phyloP scores from a whole-genome alignment of 805 yeast species.

The Hyphopichia homilentoma region DNA sequence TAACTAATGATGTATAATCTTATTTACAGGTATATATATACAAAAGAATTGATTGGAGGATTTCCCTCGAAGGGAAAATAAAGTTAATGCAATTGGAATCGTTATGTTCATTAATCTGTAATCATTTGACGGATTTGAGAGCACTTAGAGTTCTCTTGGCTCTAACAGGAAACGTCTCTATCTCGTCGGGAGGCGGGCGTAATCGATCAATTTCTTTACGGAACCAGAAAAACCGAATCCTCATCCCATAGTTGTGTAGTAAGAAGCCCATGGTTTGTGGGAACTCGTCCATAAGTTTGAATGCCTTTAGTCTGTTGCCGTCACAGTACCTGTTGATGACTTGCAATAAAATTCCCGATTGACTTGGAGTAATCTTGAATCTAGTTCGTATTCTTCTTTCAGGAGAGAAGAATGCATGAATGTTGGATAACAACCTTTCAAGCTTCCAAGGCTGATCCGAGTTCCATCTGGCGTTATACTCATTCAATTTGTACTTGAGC shows the following conservation, averaged over 20 bases:
- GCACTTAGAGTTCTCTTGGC: no score
- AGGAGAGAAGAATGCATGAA: constrained; percentile 29
- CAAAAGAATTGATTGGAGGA: constrained; percentile 4
- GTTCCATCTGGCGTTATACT: background rate
- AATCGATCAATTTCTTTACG: no score
- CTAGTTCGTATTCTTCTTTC: constrained; percentile 20
- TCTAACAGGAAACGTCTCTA: no score
- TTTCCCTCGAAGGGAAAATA: background rate
- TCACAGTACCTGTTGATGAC: constrained; percentile 14
- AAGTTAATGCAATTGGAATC: no score
- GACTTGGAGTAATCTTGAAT: constrained; percentile 18
- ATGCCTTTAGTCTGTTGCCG: constrained; percentile 17
- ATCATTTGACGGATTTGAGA: no score
- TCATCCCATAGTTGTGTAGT: no score
- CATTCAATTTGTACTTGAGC: background rate
- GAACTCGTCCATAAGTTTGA: constrained; percentile 26
- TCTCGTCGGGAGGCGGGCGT: no score
- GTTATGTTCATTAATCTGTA: no score
- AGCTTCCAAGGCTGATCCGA: constrained; percentile 7
- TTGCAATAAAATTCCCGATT: constrained; percentile 13
- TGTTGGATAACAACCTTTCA: constrained; percentile 13
- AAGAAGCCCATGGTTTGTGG: constrained; percentile 32
- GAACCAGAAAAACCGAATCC: no score
- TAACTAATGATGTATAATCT: constrained; percentile 1
- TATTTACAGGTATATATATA: constrained; percentile 5